Evolutionary conservation across 306 rosid species (phyloP).

Genomic region (Astragalus membranaceus): DNA sequence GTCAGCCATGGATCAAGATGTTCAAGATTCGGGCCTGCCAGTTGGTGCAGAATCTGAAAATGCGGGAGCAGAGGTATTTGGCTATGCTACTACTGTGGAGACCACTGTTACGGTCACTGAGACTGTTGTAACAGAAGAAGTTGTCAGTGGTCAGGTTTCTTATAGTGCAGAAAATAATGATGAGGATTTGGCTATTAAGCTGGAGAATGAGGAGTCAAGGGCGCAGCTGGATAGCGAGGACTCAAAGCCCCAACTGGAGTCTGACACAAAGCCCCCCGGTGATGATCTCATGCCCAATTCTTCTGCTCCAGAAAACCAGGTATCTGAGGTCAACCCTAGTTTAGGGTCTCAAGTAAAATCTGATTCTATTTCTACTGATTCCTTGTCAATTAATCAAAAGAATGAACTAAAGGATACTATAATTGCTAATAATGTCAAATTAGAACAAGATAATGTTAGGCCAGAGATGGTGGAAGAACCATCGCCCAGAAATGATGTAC

Average conservation of each 20-base stretch:
- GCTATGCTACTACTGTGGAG: conserved; percentile 29
- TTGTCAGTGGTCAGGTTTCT: conserved; percentile 30
- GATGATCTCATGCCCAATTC: conserved; percentile 43
- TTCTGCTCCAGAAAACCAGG: conserved; percentile 79
- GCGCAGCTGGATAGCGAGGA: conserved; percentile 42
- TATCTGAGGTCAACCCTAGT: conserved; percentile 98
- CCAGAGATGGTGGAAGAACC: conserved; percentile 98
- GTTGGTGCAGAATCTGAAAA: conserved; percentile 27
- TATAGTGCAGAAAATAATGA: conserved; percentile 30
- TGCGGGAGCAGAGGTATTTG: conserved; percentile 29
- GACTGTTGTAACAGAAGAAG: conserved; percentile 36
- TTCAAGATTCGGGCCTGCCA: conserved; percentile 29
- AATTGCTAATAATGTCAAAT: conserved; percentile 96
- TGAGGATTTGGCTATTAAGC: conserved; percentile 33
- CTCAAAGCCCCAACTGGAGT: conserved; percentile 40
- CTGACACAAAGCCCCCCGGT: conserved; percentile 42
- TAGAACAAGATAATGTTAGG: conserved; percentile 90
- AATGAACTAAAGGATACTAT: conserved; percentile 98
- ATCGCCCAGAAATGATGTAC: conserved; percentile 71
- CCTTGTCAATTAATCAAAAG: conserved; percentile 97
- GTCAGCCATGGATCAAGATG: conserved; percentile 26
- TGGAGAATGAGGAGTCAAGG: conserved; percentile 38
- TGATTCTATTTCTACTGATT: conserved; percentile 99
- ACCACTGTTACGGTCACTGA: conserved; percentile 31
- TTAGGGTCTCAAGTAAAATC: conserved; percentile 93